Evolutionary conservation across 768 basidiomycete species (phyloP), one percentile per base, ranked within the genome.

Genomic region (Gloeophyllum trabeum): DNA sequence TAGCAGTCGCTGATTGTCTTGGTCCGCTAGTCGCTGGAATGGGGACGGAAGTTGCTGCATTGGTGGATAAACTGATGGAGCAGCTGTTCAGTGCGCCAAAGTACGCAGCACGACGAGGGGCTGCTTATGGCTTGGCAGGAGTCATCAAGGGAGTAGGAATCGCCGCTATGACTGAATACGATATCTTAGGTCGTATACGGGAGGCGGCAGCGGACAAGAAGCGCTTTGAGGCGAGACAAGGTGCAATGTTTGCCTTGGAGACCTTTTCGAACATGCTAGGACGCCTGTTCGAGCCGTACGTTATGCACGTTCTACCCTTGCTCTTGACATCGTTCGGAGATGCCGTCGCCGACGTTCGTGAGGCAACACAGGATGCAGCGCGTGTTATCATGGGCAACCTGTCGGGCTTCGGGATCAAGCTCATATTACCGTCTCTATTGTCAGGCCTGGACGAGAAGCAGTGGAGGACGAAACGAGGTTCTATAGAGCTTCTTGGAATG

Each of bases 381-480:
- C 79, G 82, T 38, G 79, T 91, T 24, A 92, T 99, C 65, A 98
- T 98, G 96, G 83, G 79, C 1, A 86, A 87, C 48, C 71, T 99
- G 58, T 93, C 90, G 13, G 91, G 83, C 1, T 91, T 97, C 57
- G 93, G 92, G 25, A 84, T 99, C 55, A 98, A 99, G 62, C 76
- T 92, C 35, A 91, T 99, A 46, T 63, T 98, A 13, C 94, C 96
- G 0, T 82, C 85, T 2, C 60, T 99, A 18, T 69, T 99, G 6
- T 81, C 81, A 28, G 93, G 92, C 19, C 64, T 98, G 40, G 93
- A 98, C 50, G 96, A 98, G 59, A 97, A 94, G 56, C 94, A 98
- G 54, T 98, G 96, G 96, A 73, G 96, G 12, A 89, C 91, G 1
- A 98, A 98, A 66, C 88, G 88, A 59, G 96, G 94, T 2, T 93